A percentile compares a stretch with the other conserved stretches of the same genome.
Evolutionary conservation across 1,139 yeast genomes (phyloP).

Genomic region (Yamadazyma atmosphaerica): DNA sequence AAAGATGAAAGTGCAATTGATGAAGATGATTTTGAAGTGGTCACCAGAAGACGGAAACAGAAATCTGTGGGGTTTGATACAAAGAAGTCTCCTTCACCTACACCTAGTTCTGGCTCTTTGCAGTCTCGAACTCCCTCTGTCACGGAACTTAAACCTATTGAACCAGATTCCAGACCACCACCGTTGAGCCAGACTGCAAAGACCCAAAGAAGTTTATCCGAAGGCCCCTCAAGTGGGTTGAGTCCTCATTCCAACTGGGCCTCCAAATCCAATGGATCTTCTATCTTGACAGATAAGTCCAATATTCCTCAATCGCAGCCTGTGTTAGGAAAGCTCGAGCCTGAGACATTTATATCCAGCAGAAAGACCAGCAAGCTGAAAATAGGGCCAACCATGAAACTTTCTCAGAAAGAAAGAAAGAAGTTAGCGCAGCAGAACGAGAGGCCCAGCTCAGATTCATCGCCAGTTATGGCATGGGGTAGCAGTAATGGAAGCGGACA

Average conservation of each 20-base stretch:
- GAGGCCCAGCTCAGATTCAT: background rate
- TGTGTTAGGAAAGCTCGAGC: slow-evolving; percentile 8
- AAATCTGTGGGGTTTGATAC: slow-evolving; percentile 14
- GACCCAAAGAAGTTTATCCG: too few relatives aligned
- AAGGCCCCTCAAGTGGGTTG: slow-evolving; percentile 17
- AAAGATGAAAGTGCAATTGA: slow-evolving; percentile 17
- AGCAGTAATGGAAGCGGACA: background rate
- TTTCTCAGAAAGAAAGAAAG: slow-evolving; percentile 57
- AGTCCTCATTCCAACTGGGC: slow-evolving; percentile 39
- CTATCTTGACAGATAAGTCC: slow-evolving; percentile 13
- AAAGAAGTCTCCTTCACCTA: slow-evolving; percentile 5
- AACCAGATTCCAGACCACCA: too few relatives aligned
- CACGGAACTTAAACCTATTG: slow-evolving; percentile 3
- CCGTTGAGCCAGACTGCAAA: too few relatives aligned
- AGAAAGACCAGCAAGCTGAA: slow-evolving; percentile 28
- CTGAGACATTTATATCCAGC: slow-evolving; percentile 9
- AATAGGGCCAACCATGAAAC: slow-evolving; percentile 35
- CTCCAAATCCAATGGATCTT: slow-evolving; percentile 16
- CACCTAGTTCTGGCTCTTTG: too few relatives aligned
- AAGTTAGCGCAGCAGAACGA: slow-evolving; percentile 19
- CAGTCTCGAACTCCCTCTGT: slow-evolving; percentile 6
- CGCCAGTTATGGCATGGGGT: slow-evolving; percentile 7
- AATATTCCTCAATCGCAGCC: slow-evolving; percentile 8
- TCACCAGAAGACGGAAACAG: slow-evolving; percentile 24
- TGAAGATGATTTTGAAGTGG: slow-evolving; percentile 34